Evolutionary conservation across 768 basidiomycete species (phyloP), one percentile per base, ranked within the genome.

Genomic region (Pleurotus pulmonarius): DNA sequence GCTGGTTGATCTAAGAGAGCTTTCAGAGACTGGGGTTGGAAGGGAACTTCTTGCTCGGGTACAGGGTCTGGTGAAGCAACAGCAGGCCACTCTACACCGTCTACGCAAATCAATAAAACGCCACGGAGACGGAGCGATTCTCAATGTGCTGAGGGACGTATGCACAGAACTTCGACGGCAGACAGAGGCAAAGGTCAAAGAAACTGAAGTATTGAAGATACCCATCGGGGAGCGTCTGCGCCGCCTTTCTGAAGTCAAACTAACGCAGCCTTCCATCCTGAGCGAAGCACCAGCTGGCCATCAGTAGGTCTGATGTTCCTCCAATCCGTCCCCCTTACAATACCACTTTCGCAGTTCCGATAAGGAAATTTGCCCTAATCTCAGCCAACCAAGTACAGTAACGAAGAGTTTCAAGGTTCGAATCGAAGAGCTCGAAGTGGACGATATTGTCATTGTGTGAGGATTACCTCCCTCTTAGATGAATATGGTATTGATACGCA

Each of bases 1-100:
- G 49, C 55, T 72, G 20, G 68, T 70, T 13, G 66, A 69, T 13
- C 41, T 61, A 47, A 57, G 26, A 29, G 49, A 53, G 24, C 48
- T 61, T 7, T 41, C 26, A 5, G 58, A 61, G 34, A 63, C 61
- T 2, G 38, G 55, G 41, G 62, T 56, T 16, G 58, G 62, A 22
- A 24, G 44, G 18, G 44, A 38, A 13, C 18, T 56, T 24, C 59
- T 45, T 52, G 29, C 3, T 16, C 26, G 38, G 44, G 44, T 61
- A 3, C 54, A 59, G 34, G 44, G 12, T n/a, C 54, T 59, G 11
- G 47, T 61, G 13, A 29, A 48, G 8, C n/a, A 25, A 11, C 58
- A 59, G 47, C 60, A 47, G 34, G 47, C 56, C 5, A 53, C 40
- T 24, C 48, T 58, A 13, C 41, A 41, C 7, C 51, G 29, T 39